A percentile compares a stretch with the other conserved stretches of the same genome.
phyloP scores from a whole-genome alignment of 1,284 basidiomycete genomes.

The Apiotrichum gracile region DNA sequence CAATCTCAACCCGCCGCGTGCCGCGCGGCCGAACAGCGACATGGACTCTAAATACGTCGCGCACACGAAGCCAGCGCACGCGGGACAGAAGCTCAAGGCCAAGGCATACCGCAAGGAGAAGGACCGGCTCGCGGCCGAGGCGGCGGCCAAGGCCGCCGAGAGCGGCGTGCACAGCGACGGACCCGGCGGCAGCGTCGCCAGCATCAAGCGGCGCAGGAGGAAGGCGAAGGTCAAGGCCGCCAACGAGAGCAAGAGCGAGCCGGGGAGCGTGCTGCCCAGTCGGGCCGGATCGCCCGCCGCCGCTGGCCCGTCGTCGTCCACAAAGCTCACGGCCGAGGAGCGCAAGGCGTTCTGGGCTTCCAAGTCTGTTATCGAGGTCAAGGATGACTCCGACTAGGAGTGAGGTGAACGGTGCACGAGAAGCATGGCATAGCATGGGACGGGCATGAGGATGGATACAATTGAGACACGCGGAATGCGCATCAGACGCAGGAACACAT shows the following conservation, averaged over 20 bases:
- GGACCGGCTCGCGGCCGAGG: background rate
- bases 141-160: background rate
- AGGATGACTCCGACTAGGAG: background rate
- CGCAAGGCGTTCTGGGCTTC: constrained; percentile 15
- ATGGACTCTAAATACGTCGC: too few species aligned
- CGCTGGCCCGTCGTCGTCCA: background rate
- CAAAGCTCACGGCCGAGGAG: background rate
- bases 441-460: too few species aligned
- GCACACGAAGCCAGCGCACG: background rate
- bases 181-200: too few species aligned
- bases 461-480: too few species aligned
- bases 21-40: background rate
- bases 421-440: too few species aligned
- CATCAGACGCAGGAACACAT: too few species aligned
- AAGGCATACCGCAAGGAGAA: too few species aligned
- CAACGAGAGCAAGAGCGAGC: background rate
- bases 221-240: background rate
- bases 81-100: background rate
- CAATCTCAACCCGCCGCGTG: background rate
- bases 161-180: background rate
- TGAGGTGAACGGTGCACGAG: background rate
- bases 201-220: background rate
- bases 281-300: background rate
- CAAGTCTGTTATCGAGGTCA: constrained; percentile 4
- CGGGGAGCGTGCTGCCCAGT: background rate